phyloP scores from a whole-genome alignment of 2,329 filamentous ascomycete species.

The Curvularia sp. region DNA sequence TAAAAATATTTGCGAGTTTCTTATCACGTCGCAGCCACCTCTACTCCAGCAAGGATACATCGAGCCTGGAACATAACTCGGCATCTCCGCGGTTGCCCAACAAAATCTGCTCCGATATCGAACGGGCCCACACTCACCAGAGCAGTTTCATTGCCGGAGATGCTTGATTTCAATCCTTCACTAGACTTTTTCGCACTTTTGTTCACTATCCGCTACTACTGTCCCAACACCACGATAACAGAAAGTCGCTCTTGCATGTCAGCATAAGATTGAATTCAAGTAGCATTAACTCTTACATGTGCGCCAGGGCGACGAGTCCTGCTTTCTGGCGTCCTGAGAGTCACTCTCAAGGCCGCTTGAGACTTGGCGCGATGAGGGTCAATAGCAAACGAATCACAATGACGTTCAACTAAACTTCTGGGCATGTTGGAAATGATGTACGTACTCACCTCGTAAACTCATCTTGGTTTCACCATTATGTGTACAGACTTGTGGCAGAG shows the following conservation, averaged over 20 bases:
- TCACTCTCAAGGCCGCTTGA: background rate
- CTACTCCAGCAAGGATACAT: background rate
- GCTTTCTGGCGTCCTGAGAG: background rate
- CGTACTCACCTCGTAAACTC: background rate
- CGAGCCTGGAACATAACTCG: background rate
- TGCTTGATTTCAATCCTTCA: background rate
- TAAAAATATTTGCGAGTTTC: background rate
- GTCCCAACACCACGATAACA: constrained; percentile 22
- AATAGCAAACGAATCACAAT: constrained; percentile 10
- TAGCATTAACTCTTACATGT: background rate
- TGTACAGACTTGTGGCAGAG: background rate
- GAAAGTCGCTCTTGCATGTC: constrained; percentile 14
- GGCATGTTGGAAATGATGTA: background rate
- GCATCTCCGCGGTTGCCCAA: constrained; percentile 16
- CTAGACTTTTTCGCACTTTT: background rate
- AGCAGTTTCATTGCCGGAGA: constrained; percentile 7
- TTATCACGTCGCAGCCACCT: background rate
- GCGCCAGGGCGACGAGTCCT: background rate
- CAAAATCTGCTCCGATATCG: constrained; percentile 5
- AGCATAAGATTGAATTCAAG: background rate
- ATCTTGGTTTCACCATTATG: background rate
- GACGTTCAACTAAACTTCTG: constrained; percentile 14
- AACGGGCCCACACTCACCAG: constrained; percentile 3
- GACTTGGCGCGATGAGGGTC: background rate
- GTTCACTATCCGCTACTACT: constrained; percentile 8